phyloP scores from a whole-genome alignment of 2,329 filamentous ascomycete species.

The Trichoderma hamatum region DNA sequence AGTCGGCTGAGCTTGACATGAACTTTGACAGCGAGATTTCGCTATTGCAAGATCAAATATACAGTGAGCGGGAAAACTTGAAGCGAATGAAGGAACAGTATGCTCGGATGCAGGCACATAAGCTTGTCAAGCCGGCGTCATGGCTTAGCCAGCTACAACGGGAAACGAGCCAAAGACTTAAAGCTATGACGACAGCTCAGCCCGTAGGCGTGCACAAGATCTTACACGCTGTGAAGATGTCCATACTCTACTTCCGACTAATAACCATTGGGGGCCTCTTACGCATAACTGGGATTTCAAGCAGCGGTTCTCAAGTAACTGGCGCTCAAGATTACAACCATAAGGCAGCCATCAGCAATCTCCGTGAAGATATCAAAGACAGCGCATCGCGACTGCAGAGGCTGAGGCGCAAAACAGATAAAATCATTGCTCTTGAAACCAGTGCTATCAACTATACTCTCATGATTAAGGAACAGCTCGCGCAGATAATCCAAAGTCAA shows the following conservation, averaged over 20 bases:
- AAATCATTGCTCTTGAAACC: background rate
- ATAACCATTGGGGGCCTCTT: background rate
- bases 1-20: background rate
- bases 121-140: background rate
- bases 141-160: conserved; percentile 21
- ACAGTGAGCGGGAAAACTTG: conserved; percentile 1
- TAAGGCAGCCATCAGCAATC: conserved; percentile 4
- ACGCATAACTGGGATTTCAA: background rate
- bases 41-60: conserved; percentile 9
- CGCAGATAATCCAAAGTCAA: background rate
- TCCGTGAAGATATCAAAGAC: conserved; percentile 21
- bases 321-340: background rate
- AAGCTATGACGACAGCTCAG: background rate
- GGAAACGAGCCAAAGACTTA: conserved; percentile 10
- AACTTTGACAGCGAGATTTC: background rate
- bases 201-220: background rate
- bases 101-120: conserved; percentile 11
- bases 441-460: background rate
- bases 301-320: background rate
- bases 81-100: background rate
- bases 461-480: conserved; percentile 3
- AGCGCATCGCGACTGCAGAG: background rate
- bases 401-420: conserved; percentile 16
- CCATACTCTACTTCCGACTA: conserved; percentile 6
- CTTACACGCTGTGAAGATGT: background rate